Evolutionary conservation across 108 stramenopile species (phyloP), one percentile per base, ranked within the genome.

Genomic region (Pseudonitzschia pungens): DNA sequence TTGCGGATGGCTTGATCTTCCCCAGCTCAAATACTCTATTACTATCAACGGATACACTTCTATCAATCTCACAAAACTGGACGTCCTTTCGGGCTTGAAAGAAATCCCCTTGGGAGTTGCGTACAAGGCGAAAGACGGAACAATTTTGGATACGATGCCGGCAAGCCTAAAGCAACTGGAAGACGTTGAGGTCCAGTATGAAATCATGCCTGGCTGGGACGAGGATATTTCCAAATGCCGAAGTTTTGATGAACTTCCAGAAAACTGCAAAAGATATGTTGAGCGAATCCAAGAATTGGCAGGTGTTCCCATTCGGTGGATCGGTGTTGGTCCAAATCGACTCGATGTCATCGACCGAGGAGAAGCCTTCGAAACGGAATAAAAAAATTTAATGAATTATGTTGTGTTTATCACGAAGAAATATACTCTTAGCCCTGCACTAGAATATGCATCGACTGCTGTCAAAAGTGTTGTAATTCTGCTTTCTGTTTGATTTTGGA

Each of bases 1-100:
- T 22, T 98, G 97, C 65, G 99, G 99, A 29, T 99, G 99, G 99
- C 81, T 99, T 43, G 99, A 99, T 72, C 81, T 97, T 11, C 97
- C 97, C 21, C 97, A 98, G 79, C 89, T 98, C 89, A 89, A 86
- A 58, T 99, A 97, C 81, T 93, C 94, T 31, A 83, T 82, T 20
- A 81, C 94, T 54, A 88, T 99, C 74, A 99, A 99, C 81, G 97
- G 97, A 56, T 98, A 96, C 89, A 94, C 96, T 20, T 83, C 90
- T 21, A 70, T 99, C 72, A 99, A 99, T 80, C 78, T 99, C 57
- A 99, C 99, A 72, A 99, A 99, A 83, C 85, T 99, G 45, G 99
- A 99, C 77, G 97, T 98, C 14, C 87, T 99, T 51, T 97, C 97
- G 11, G 97, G 98, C 50, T 74, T 97, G 31, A 65, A 80, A 16